These are phyloP conservation scores for Blastomyces parvus DNA, from an alignment of 2,329 filamentous ascomycete species.

Conservation along the genomic window DNA sequence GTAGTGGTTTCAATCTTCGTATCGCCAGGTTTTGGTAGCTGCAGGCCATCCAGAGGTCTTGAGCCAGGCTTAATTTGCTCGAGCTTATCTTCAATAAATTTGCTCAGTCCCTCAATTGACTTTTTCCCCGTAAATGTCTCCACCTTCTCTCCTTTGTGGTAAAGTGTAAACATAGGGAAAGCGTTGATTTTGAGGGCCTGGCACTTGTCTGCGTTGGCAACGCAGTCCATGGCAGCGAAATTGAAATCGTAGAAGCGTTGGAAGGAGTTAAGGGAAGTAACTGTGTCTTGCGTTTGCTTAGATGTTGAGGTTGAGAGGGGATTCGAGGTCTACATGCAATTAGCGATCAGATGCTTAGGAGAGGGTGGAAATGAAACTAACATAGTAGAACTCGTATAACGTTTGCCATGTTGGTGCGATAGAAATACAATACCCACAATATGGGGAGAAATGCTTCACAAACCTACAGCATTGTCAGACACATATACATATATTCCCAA, in stretches of 20 bases:
- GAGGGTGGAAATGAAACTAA: conserved; percentile 19
- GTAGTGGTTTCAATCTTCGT: conserved; percentile 34
- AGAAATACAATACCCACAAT: conserved; percentile 60
- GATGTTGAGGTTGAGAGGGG: conserved; percentile 47
- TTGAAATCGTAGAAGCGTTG: conserved; percentile 78
- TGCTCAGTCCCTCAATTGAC: conserved; percentile 55
- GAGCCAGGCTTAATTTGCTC: conserved; percentile 74
- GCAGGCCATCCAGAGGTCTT: conserved; percentile 55
- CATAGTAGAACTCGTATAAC: conserved; percentile 81
- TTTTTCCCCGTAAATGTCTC: conserved; percentile 58
- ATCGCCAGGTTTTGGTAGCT: conserved; percentile 63
- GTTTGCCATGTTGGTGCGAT: conserved; percentile 85
- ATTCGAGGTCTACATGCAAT: conserved; percentile 58
- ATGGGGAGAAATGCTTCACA: conserved; percentile 45
- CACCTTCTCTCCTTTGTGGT: conserved; percentile 62
- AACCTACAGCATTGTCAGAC: conserved; percentile 30
- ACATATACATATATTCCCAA: background rate
- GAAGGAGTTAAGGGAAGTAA: conserved; percentile 55
- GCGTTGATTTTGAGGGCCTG: conserved; percentile 53
- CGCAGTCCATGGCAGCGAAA: conserved; percentile 78
- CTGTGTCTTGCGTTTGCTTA: conserved; percentile 39
- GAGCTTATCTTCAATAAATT: conserved; percentile 64
- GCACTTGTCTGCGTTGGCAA: conserved; percentile 74
- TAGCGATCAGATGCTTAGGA: conserved; percentile 15
- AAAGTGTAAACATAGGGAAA: conserved; percentile 71